A percentile compares a stretch with the other conserved stretches of the same genome.
phyloP scores from a whole-genome alignment of 495 filamentous ascomycete genomes.

The Chaetomidium leptoderma region DNA sequence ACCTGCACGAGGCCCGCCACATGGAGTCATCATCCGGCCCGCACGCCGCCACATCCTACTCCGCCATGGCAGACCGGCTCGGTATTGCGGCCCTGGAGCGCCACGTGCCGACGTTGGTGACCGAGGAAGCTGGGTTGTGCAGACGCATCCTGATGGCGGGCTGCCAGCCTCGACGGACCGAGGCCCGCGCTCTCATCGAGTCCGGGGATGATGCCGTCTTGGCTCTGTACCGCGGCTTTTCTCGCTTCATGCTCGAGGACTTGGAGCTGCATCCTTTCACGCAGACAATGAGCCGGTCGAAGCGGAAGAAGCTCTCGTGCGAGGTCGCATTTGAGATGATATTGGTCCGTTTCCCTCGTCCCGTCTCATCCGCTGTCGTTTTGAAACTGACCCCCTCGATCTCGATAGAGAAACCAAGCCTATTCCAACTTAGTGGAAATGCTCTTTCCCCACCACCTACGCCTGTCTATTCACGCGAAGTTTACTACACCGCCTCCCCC shows the following conservation, averaged over 20 bases:
- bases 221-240: constrained; percentile 43
- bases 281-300: constrained; percentile 16
- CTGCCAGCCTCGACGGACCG: constrained; percentile 25
- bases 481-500: no score
- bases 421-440: constrained; percentile 20
- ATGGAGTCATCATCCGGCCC: no score
- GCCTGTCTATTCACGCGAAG: constrained; percentile 20
- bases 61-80: no score
- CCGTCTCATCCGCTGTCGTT: no score
- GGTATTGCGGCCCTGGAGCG: constrained; percentile 25
- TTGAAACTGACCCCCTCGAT: neutral
- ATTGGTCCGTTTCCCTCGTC: neutral
- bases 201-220: constrained; percentile 31
- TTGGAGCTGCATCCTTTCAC: constrained; percentile 32
- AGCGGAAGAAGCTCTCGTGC: constrained; percentile 21
- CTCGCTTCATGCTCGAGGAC: constrained; percentile 47
- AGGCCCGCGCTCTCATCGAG: constrained; percentile 34
- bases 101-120: constrained; percentile 29
- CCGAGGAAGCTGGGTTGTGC: constrained; percentile 35
- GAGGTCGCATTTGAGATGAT: constrained; percentile 25
- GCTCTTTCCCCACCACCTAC: constrained; percentile 15
- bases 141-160: constrained; percentile 36
- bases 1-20: no score
- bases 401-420: constrained; percentile 21
- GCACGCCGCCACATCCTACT: no score